Base-by-base conservation (phyloP, 345 rosid genomes). In the Crucihimalaya himalaica region DNA sequence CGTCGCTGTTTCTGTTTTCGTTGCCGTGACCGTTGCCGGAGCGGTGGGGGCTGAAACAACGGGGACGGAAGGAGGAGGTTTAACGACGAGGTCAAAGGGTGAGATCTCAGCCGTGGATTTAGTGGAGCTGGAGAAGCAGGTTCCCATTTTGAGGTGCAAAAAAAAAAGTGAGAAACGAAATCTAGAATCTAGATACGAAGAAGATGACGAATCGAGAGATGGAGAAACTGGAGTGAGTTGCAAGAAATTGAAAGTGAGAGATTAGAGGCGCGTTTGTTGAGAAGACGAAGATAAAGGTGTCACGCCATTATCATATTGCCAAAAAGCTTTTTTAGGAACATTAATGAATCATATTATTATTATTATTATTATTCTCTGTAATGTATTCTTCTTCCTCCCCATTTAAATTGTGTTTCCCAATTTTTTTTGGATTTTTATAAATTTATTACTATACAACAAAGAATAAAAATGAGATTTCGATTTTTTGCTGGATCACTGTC, bases 21-120 rank as follows among this genome's bases (percentile, higher is more conserved):
- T 12, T 5, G 54, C 12, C 40, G 46, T 23, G 4, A 10, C 25
- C 1, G 47, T 12, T 5, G 54, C 12, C 40, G 46, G 32, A 10
- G 40, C 25, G 54, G 43, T 56, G 14, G 42, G 73, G 15, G 50
- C 48, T 3, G 65, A 40, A 14, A 40, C 9, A 21, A 14, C 18
- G 70, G 31, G 2, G 76, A 83, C 1, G 47, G 79, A 2, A 14
- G 63, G 20, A 1, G 70, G 73, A 32, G 61, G 81, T 46, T 66
- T 64, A 60, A 64, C 81, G 79, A 55, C 48, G 80, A 63, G 61
- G 32, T 83, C 85, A 16, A 59, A 74, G 0, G 91, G 87, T 11
- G 88, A 71, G 29, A 86, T 83, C 83, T 83, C 88, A n/a, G 87
- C 73, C 23, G 74, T 68, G 0, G 90, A 76, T 70, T 71, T 80